phyloP scores from a whole-genome alignment of 129 eudicot species.

The Artemisia tridentata region DNA sequence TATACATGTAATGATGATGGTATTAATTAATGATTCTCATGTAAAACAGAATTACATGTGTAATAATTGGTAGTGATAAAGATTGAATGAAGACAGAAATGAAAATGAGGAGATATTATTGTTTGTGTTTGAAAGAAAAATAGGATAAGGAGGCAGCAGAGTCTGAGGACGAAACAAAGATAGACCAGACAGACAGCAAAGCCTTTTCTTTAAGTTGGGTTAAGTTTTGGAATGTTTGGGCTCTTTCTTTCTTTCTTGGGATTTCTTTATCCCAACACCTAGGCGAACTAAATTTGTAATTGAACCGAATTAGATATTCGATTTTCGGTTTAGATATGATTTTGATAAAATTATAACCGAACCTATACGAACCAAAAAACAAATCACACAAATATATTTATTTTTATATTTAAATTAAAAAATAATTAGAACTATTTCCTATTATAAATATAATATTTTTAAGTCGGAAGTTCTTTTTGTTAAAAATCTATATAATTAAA shows the following conservation, averaged over 20 bases:
- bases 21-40: not conserved
- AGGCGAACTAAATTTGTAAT: no score
- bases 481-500: no score
- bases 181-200: slow-evolving; percentile 20
- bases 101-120: slow-evolving; percentile 26
- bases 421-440: no score
- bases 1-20: slow-evolving; percentile 27
- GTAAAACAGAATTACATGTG: not conserved
- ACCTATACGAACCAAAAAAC: no score
- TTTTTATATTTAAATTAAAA: no score
- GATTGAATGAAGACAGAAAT: slow-evolving; percentile 22
- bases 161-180: slow-evolving; percentile 24
- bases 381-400: no score
- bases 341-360: no score
- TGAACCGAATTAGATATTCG: no score
- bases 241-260: not conserved
- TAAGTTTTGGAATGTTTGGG: not conserved
- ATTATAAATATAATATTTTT: no score
- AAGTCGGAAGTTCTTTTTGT: no score
- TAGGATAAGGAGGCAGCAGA: slow-evolving; percentile 27
- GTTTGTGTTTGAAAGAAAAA: not conserved
- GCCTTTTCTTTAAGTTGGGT: not conserved
- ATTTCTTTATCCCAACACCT: not conserved
- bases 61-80: slow-evolving; percentile 5
- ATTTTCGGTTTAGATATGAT: no score